Base-by-base conservation (phyloP, 2,329 filamentous ascomycete species). In the Scytalidium sp. region DNA sequence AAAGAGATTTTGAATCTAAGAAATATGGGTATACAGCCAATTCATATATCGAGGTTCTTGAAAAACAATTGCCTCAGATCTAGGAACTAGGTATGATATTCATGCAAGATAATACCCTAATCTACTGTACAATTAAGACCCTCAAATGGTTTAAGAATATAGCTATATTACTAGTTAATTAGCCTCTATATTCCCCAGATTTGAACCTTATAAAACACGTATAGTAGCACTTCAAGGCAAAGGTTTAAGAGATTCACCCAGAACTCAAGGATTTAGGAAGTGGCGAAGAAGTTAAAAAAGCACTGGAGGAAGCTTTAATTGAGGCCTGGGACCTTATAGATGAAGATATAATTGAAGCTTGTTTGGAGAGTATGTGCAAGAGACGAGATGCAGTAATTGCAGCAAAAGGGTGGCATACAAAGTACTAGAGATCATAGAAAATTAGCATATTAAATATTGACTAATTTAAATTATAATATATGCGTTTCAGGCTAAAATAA, bases 161-260 rank as follows among this genome's bases (percentile, higher is more conserved):
- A 25, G 29, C 43, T 10, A 55, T 60, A 25, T 25, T 25, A 41
- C 29, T 41, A 8, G 46, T 58, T n/a, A 43, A 59, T 17, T 59
- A 21, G 29, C 56, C 53, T 2, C 50, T 51, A 1, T 57, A 54
- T 43, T 59, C 50, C 19, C 58, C 55, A 2, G 51, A 61, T 40
- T 50, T 61, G 36, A 61, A 60, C 44, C 57, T 47, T 17, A 57
- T 59, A 19, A 46, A 61, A 48, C 51, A 61, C 44, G 21, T 58
- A 6, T 60, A 41, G 54, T 55, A 20, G 45, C 21, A 41, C 10
- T 51, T 60, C 9, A 58, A 60, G 49, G 51, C 43, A 27, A 32
- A 29, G 8, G 43, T 59, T 4, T 43, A 54, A 44, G 45, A 53
- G 22, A 10, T 46, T 42, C 20, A 49, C 20, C 47, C 25, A 5